These are phyloP conservation scores for Pelargonium australe DNA, from an alignment of 441 rosid genomes.

Conservation along the genomic window DNA sequence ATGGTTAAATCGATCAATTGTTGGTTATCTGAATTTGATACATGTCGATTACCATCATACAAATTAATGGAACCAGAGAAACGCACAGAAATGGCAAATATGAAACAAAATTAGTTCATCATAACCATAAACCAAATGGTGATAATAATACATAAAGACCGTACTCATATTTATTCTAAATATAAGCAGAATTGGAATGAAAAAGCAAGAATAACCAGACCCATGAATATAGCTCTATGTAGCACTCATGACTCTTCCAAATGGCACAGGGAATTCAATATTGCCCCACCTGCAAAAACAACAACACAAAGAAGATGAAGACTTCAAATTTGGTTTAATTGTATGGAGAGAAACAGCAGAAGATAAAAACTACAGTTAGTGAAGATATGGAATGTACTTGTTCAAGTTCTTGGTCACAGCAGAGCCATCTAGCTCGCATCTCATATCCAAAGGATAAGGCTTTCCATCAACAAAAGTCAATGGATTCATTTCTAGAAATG, in stretches of 20 bases:
- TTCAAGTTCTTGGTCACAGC: slow-evolving; percentile 95
- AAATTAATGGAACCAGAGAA: too few species aligned
- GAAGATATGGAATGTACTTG: slow-evolving; percentile 41
- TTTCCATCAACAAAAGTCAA: slow-evolving; percentile 78
- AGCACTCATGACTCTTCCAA: slow-evolving; percentile 68
- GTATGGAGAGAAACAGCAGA: neutral
- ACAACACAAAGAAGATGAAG: slow-evolving; percentile 19
- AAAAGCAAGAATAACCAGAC: too few species aligned
- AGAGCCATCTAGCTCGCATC: slow-evolving; percentile 94
- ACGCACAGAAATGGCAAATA: too few species aligned
- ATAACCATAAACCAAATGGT: too few species aligned
- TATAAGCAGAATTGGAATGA: too few species aligned
- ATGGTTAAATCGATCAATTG: too few species aligned
- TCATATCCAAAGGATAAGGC: slow-evolving; percentile 96
- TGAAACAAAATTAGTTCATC: too few species aligned
- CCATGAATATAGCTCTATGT: slow-evolving; percentile 80
- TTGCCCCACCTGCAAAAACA: slow-evolving; percentile 48
- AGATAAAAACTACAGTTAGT: neutral
- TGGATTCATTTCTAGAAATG: slow-evolving; percentile 98
- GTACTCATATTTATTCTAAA: too few species aligned
- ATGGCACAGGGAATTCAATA: slow-evolving; percentile 62
- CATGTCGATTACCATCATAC: too few species aligned
- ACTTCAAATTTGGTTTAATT: slow-evolving; percentile 1
- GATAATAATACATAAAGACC: too few species aligned
- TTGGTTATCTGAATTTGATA: too few species aligned